Percentiles rank a stretch among this genome's conserved stretches.
phyloP scores from a whole-genome alignment of 2,329 filamentous ascomycete genomes.

The Cladosporium sp. region DNA sequence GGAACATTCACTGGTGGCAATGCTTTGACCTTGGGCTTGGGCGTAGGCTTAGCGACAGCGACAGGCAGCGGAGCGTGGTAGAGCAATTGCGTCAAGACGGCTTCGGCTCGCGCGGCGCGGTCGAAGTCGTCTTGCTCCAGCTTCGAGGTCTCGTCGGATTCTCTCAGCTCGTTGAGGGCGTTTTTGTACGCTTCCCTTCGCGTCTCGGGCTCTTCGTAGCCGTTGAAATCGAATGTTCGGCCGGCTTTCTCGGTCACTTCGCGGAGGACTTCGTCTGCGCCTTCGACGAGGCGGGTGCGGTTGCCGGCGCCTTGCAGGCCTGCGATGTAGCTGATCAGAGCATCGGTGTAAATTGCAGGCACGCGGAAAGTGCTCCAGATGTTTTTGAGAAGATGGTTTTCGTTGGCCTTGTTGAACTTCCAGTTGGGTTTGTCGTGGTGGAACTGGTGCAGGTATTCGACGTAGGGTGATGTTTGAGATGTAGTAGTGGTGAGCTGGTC shows the following conservation, averaged over 20 bases:
- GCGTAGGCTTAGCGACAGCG: background rate
- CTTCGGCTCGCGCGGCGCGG: conserved; percentile 21
- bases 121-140: conserved; percentile 31
- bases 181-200: conserved; percentile 35
- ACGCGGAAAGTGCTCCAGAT: conserved; percentile 68
- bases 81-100: conserved; percentile 19
- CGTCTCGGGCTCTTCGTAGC: conserved; percentile 33
- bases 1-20: background rate
- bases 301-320: conserved; percentile 74
- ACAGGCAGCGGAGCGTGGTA: conserved; percentile 13
- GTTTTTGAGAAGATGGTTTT: conserved; percentile 80
- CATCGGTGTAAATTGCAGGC: conserved; percentile 63
- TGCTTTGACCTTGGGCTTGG: background rate
- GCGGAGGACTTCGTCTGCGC: conserved; percentile 59
- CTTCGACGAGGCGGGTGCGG: conserved; percentile 59
- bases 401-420: conserved; percentile 97
- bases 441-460: conserved; percentile 75
- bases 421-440: conserved; percentile 65
- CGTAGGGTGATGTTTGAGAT: conserved; percentile 58
- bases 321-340: conserved; percentile 71
- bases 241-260: conserved; percentile 51
- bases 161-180: conserved; percentile 33
- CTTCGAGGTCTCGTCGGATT: conserved; percentile 17
- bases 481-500: no score
- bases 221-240: conserved; percentile 43